Base-by-base conservation (phyloP, 2,329 filamentous ascomycete species). In the Paecilomyces sp. region DNA sequence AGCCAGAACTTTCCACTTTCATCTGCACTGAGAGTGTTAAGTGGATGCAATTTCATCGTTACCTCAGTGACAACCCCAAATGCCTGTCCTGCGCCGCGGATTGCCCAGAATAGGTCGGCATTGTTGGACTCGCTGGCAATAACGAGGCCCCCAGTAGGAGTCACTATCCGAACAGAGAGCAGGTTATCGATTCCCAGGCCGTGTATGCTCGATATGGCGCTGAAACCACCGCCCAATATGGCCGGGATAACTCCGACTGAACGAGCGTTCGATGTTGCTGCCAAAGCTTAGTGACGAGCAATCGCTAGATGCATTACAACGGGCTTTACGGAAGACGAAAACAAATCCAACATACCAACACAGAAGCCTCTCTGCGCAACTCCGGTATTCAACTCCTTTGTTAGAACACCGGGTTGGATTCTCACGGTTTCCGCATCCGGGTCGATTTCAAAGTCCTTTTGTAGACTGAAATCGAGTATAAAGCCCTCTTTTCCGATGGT, bases 101-200 rank as follows among this genome's bases (percentile, higher is more conserved):
- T 53, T 15, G 65, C 65, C 65, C 65, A 67, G 58, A 66, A 67
- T 3, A 68, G 60, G 57, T 68, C 67, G 0, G 60, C 34, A 54
- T 68, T 59, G 31, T 54, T 13, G 15, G 61, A 22, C 4, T 24
- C 22, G 18, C 18, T 53, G 4, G 50, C 50, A 15, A 53, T 28
- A 8, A 53, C 50, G 4, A 53, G 50, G 50, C 50, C 50, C 12
- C 24, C 2, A 12, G 50, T 25, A 24, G 50, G 22, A 12, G 50
- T 53, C 9, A 53, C 50, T n/a, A 53, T 28, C 8, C 50, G 18
- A 1, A 22, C 50, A 24, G 50, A 53, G 50, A 53, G 50, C 2
- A 53, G 12, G 50, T 25, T 53, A 22, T 53, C 50, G 18, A 53
- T 25, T 4, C 22, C 50, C 18, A 53, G 50, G 18, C 50, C 50